A percentile compares a stretch with the other conserved stretches of the same genome.
Evolutionary conservation across 2,329 filamentous ascomycete genomes (phyloP).

Genomic region (Fusarium agapanthi): DNA sequence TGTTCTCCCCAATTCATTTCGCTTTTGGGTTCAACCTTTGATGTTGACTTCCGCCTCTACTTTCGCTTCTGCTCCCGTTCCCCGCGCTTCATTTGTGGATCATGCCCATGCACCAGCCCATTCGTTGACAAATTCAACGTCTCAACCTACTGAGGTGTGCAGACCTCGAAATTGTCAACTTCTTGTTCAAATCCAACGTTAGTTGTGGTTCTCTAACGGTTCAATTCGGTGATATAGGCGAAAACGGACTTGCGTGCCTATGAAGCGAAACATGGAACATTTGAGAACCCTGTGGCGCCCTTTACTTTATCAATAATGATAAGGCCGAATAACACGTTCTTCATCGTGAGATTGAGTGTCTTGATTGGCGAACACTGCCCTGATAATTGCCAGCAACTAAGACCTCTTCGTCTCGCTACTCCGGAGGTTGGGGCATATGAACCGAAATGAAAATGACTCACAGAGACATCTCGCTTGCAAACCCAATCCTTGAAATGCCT

Average conservation of each 20-base stretch:
- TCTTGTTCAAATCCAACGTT: neutral
- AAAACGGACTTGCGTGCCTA: neutral
- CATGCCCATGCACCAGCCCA: neutral
- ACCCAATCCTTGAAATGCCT: neutral
- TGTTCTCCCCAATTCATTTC: neutral
- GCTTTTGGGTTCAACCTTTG: neutral
- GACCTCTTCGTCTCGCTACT: neutral
- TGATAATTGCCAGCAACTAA: neutral
- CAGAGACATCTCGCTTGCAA: neutral
- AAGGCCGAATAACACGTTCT: neutral
- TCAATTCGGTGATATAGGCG: neutral
- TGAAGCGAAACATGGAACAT: slow-evolving; percentile 3
- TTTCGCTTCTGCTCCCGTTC: neutral
- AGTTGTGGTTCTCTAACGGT: too few species aligned
- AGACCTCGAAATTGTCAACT: neutral
- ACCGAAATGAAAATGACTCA: neutral
- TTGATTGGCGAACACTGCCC: neutral
- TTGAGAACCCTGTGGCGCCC: neutral
- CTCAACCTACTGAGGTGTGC: neutral
- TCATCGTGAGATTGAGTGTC: neutral
- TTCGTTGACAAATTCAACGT: neutral
- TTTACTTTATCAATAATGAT: neutral
- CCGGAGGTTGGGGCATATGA: neutral
- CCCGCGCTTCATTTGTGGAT: slow-evolving; percentile 11
- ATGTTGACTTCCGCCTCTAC: neutral